Evolutionary conservation across 164 flowering plant species (phyloP).

Genomic region (Stephania cephalantha): DNA sequence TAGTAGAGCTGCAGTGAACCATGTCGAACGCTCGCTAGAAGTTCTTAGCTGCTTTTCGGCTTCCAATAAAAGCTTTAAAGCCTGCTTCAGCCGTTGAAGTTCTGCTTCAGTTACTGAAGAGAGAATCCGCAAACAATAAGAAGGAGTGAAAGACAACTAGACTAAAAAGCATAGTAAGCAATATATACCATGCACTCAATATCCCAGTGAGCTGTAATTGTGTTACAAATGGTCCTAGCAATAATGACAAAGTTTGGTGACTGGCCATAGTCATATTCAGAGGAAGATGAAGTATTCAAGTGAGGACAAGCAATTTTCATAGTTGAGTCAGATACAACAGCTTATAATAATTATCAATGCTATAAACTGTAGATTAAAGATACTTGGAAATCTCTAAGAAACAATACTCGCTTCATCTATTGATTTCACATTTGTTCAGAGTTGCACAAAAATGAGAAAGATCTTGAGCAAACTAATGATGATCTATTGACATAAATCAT

Average conservation of each 20-base stretch:
- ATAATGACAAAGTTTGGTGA: background rate
- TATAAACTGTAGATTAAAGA: background rate
- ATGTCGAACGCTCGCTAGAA: slow-evolving; percentile 81
- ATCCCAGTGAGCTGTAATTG: background rate
- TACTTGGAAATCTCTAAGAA: background rate
- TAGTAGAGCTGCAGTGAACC: slow-evolving; percentile 92
- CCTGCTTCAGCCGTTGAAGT: slow-evolving; percentile 70
- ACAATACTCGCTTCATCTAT: background rate
- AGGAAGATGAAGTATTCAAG: background rate
- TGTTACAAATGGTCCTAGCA: background rate
- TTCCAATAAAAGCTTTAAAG: slow-evolving; percentile 85
- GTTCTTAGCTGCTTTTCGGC: slow-evolving; percentile 94
- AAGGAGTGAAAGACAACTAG: background rate
- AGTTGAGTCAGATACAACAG: background rate
- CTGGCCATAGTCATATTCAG: background rate
- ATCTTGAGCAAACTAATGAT: no score
- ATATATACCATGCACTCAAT: background rate
- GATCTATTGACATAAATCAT: no score
- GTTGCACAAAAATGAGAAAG: background rate
- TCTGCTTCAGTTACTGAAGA: slow-evolving; percentile 74
- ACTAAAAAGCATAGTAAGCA: background rate
- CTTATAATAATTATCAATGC: no score
- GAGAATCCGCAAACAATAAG: slow-evolving; percentile 8
- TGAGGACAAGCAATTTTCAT: background rate
- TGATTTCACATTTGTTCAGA: background rate